phyloP scores from a whole-genome alignment of 1,284 basidiomycete genomes.

The Phellopilus nigrolimitatus region DNA sequence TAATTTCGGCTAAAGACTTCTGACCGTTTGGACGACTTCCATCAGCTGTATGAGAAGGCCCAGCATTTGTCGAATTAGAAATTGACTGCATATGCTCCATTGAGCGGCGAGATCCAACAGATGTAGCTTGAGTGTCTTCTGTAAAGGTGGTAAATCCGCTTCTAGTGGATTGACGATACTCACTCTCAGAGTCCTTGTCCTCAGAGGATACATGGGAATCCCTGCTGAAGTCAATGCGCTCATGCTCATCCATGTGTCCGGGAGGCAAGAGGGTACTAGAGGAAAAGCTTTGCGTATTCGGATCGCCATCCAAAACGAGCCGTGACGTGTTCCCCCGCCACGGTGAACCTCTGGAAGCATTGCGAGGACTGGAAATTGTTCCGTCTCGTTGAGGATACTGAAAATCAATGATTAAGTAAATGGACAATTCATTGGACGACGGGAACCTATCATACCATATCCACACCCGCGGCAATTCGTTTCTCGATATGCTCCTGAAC shows the following conservation, averaged over 20 bases:
- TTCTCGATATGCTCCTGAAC: slow-evolving; percentile 82
- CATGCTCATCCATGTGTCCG: slow-evolving; percentile 39
- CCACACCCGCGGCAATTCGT: slow-evolving; percentile 70
- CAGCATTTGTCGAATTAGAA: slow-evolving; percentile 32
- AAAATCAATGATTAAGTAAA: slow-evolving; percentile 16
- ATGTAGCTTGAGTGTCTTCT: slow-evolving; percentile 51
- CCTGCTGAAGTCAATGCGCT: slow-evolving; percentile 31
- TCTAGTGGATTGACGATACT: slow-evolving; percentile 47
- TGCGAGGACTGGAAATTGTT: slow-evolving; percentile 57
- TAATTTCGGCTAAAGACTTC: slow-evolving; percentile 13
- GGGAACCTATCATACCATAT: slow-evolving; percentile 44
- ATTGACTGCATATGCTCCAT: slow-evolving; percentile 28
- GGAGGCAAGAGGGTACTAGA: slow-evolving; percentile 40
- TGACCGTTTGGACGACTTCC: slow-evolving; percentile 3
- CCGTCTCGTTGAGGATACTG: slow-evolving; percentile 54
- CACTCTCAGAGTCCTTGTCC: slow-evolving; percentile 52
- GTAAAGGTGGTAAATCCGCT: slow-evolving; percentile 44
- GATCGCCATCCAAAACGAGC: slow-evolving; percentile 29
- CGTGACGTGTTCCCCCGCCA: slow-evolving; percentile 38
- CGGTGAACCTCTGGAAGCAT: slow-evolving; percentile 61
- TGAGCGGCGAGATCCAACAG: slow-evolving; percentile 45
- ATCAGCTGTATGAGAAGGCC: slow-evolving; percentile 49
- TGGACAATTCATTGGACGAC: not conserved
- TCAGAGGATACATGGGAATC: slow-evolving; percentile 27
- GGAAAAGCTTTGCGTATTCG: slow-evolving; percentile 32